Conservation (phyloP, 345 rosid species). For the Brassica nigra region DNA sequence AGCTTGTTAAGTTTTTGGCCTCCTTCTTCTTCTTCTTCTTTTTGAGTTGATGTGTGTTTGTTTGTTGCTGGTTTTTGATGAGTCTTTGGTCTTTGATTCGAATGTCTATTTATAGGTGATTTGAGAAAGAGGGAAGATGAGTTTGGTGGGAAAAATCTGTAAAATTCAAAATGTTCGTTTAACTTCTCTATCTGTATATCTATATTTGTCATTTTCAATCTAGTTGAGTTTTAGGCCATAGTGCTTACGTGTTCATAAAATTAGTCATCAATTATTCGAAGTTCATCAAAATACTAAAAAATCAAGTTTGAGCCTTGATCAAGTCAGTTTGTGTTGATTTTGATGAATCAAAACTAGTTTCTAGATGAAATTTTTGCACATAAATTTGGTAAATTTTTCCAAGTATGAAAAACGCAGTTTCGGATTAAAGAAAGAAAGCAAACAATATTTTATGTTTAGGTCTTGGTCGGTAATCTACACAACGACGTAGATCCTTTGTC, state of each 20-base stretch:
- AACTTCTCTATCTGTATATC: constrained; percentile 40
- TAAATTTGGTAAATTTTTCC: not conserved
- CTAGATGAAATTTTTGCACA: not conserved
- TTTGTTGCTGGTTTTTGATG: constrained; percentile 22
- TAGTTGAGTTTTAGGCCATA: constrained; percentile 28
- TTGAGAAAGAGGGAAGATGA: constrained; percentile 14
- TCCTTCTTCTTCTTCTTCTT: constrained; percentile 14
- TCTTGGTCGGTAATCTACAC: constrained; percentile 39
- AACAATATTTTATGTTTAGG: constrained; percentile 3
- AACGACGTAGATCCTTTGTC: constrained; percentile 12
- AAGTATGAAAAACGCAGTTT: not conserved
- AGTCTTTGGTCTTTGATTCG: constrained; percentile 15
- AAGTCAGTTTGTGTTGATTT: not conserved
- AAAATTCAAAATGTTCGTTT: constrained; percentile 21
- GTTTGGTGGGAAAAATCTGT: constrained; percentile 38
- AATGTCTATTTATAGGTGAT: constrained; percentile 23
- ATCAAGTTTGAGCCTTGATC: not conserved
- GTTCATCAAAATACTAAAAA: not conserved
- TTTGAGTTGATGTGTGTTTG: constrained; percentile 21
- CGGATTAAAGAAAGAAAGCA: not conserved
- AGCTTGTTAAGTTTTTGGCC: constrained; percentile 6
- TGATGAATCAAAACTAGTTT: not conserved
- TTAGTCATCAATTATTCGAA: not conserved
- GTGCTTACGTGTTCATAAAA: constrained; percentile 9
- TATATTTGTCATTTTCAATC: constrained; percentile 20